Percentiles rank a stretch among this genome's conserved stretches.
Conservation (phyloP, 2,329 filamentous ascomycete genomes). For the Sclerotinia nivalis region DNA sequence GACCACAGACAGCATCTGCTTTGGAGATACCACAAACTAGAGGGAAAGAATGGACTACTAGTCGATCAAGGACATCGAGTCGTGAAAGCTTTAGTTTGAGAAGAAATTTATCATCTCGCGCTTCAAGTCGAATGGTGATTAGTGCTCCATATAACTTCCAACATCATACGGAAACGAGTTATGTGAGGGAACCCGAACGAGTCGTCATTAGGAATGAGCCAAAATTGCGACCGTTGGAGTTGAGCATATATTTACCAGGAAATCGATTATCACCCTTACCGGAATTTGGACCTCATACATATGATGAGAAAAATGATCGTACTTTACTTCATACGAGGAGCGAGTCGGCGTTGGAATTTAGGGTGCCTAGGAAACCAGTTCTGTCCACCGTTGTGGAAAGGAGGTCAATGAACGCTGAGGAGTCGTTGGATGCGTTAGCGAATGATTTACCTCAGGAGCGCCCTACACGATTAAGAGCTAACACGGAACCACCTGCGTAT, state of each 20-base stretch:
- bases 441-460: conserved; percentile 34
- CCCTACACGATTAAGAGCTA: conserved; percentile 35
- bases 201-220: conserved; percentile 42
- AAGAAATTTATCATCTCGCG: conserved; percentile 46
- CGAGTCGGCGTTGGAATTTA: conserved; percentile 37
- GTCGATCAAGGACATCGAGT: conserved; percentile 46
- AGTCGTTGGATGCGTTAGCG: conserved; percentile 35
- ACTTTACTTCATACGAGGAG: conserved; percentile 34
- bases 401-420: conserved; percentile 34
- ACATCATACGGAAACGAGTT: conserved; percentile 21
- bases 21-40: conserved; percentile 22
- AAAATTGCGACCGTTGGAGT: conserved; percentile 55
- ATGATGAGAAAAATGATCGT: conserved; percentile 30
- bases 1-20: conserved; percentile 27
- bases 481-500: conserved; percentile 38
- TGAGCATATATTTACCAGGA: conserved; percentile 53
- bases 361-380: conserved; percentile 39
- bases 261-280: conserved; percentile 58
- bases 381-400: conserved; percentile 35
- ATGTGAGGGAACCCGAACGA: conserved; percentile 39
- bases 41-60: conserved; percentile 41
- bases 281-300: conserved; percentile 46
- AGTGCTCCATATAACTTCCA: conserved; percentile 24
- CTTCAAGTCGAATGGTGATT: conserved; percentile 27
- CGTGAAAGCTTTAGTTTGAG: conserved; percentile 49